Percentiles rank a stretch among this genome's conserved stretches.
These are phyloP conservation scores for Laetiporus sulphureus DNA, from an alignment of 1,284 basidiomycete genomes.

Conservation along the genomic window DNA sequence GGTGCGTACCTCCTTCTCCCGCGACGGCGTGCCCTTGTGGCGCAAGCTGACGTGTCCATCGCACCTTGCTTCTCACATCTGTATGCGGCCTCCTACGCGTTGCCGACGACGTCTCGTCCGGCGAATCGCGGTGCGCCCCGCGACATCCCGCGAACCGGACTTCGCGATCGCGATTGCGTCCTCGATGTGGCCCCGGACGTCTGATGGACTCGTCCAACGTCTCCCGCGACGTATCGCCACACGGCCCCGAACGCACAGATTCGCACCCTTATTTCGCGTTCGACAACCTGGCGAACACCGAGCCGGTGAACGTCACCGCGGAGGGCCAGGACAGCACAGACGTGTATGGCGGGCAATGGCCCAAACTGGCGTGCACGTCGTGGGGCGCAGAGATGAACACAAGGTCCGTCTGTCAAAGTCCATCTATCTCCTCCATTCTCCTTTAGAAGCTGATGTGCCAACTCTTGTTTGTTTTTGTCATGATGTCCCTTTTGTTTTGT, in stretches of 20 bases:
- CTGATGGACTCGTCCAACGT: background rate
- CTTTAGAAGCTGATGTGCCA: conserved; percentile 35
- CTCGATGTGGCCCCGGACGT: too few species aligned
- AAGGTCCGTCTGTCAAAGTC: conserved; percentile 36
- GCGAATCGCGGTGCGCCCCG: background rate
- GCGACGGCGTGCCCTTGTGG: too few species aligned
- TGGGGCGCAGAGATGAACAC: conserved; percentile 49
- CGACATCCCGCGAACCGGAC: too few species aligned
- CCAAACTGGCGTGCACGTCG: conserved; percentile 34
- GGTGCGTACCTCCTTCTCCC: conserved; percentile 34
- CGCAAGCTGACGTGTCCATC: too few species aligned
- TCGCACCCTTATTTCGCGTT: conserved; percentile 41
- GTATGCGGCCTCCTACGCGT: too few species aligned
- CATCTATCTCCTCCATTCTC: too few species aligned
- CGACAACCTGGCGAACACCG: conserved; percentile 26
- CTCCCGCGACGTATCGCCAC: conserved; percentile 17
- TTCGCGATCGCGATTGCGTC: too few species aligned
- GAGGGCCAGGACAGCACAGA: conserved; percentile 20
- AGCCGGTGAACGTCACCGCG: conserved; percentile 27
- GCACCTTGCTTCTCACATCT: too few species aligned
- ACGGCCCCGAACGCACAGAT: conserved; percentile 38
- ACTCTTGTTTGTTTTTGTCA: conserved; percentile 15
- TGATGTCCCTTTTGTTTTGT: conserved; percentile 25
- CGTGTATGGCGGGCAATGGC: conserved; percentile 26
- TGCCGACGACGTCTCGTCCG: background rate